Evolutionary conservation across 371 early-diverging fungal genomes (phyloP).

Genomic region (Phascolomyces articulosus): DNA sequence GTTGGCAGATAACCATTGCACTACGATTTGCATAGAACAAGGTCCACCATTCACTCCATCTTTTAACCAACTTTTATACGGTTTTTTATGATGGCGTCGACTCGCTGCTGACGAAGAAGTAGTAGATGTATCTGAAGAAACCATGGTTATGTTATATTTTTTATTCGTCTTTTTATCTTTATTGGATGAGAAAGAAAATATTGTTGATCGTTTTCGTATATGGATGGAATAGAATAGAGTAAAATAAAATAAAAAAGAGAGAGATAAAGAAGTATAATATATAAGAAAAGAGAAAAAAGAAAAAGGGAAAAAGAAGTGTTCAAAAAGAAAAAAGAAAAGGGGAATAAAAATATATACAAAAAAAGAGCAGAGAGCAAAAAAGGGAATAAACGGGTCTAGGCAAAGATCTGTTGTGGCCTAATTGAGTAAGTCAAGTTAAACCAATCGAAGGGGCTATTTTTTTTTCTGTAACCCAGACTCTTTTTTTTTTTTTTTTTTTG

Average conservation of each 20-base stretch:
- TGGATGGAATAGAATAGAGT: no score
- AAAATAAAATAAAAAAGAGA: slow-evolving; percentile 3
- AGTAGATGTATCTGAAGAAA: not conserved
- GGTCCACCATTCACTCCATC: slow-evolving; percentile 54
- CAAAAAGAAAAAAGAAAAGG: slow-evolving; percentile 4
- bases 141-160: not conserved
- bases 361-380: not conserved
- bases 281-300: slow-evolving; percentile 1
- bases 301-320: not conserved
- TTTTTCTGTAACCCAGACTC: slow-evolving; percentile 9
- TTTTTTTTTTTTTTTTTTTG: not conserved
- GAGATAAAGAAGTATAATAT: not conserved
- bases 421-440: slow-evolving; percentile 1
- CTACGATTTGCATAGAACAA: slow-evolving; percentile 48
- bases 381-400: slow-evolving; percentile 8
- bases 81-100: slow-evolving; percentile 28
- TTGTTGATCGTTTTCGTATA: no score
- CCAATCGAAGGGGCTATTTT: not conserved
- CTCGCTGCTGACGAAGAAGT: not conserved
- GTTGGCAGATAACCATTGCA: slow-evolving; percentile 50
- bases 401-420: slow-evolving; percentile 10
- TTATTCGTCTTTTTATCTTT: no score
- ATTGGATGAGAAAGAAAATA: no score
- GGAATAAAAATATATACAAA: not conserved
- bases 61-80: slow-evolving; percentile 53